Evolutionary conservation across 1,139 yeast species (phyloP).

Genomic region (Protomyces gravidus): DNA sequence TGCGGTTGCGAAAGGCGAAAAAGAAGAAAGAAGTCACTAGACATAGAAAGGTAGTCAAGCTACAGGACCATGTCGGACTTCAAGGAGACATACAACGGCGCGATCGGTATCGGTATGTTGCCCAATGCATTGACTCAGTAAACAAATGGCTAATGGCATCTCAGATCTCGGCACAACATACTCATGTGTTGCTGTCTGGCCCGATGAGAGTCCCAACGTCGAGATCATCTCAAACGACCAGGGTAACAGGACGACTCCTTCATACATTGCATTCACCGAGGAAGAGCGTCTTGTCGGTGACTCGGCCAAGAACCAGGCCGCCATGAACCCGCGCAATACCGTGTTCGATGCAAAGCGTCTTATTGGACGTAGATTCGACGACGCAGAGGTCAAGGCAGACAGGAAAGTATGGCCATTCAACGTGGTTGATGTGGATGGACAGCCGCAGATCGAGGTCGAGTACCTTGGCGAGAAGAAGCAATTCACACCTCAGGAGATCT

Average conservation of each 20-base stretch:
- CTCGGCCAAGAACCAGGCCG: conserved; percentile 99
- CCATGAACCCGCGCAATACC: conserved; percentile 85
- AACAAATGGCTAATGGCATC: too few species aligned
- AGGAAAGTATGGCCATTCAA: conserved; percentile 97
- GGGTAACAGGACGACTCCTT: conserved; percentile 99
- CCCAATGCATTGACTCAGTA: too few species aligned
- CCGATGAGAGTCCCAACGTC: conserved; percentile 61
- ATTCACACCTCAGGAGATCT: conserved; percentile 96
- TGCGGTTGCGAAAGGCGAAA: too few species aligned
- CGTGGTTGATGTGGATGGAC: conserved; percentile 77
- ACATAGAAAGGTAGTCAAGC: too few species aligned
- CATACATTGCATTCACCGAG: conserved; percentile 95
- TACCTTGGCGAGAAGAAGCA: conserved; percentile 90
- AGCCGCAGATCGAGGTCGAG: conserved; percentile 88
- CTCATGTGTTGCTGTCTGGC: conserved; percentile 48
- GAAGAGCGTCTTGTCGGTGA: conserved; percentile 98
- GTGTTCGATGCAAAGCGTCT: conserved; percentile 96
- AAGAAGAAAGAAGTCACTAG: too few species aligned
- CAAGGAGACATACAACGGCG: conserved; percentile 99
- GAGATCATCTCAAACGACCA: conserved; percentile 97
- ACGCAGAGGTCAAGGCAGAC: conserved; percentile 88
- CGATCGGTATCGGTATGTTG: conserved; percentile 98
- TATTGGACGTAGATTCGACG: conserved; percentile 91
- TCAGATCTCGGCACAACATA: conserved; percentile 87
- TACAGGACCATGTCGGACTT: too few species aligned